These are phyloP conservation scores for Geranium brycei DNA, from an alignment of 345 rosid genomes.

Conservation along the genomic window DNA sequence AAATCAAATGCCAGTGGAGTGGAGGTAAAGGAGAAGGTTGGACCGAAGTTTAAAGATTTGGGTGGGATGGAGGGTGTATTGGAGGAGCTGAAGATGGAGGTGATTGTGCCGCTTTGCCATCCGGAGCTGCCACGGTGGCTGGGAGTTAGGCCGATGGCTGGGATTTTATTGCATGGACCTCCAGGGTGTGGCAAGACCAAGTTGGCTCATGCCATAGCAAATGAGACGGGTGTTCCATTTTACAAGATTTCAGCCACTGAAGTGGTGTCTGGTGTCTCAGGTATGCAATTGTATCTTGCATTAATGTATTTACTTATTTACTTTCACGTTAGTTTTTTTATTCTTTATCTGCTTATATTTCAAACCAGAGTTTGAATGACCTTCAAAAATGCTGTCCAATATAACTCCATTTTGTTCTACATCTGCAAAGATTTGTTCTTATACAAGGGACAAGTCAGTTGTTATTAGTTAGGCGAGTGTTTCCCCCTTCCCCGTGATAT, in stretches of 20 bases:
- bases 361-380: constrained; percentile 28
- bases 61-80: constrained; percentile 60
- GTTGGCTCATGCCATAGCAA: constrained; percentile 67
- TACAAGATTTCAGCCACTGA: constrained; percentile 70
- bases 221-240: constrained; percentile 68
- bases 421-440: too few relatives aligned
- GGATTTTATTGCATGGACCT: constrained; percentile 57
- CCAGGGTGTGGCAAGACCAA: constrained; percentile 73
- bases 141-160: constrained; percentile 49
- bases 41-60: constrained; percentile 65
- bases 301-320: constrained; percentile 23
- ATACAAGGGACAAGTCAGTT: too few relatives aligned
- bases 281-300: constrained; percentile 34
- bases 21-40: constrained; percentile 26
- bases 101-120: constrained; percentile 62
- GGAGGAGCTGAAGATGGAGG: constrained; percentile 63
- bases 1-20: neutral
- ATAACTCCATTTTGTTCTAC: too few relatives aligned
- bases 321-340: constrained; percentile 9
- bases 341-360: constrained; percentile 82
- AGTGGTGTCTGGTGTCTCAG: constrained; percentile 67
- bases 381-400: neutral
- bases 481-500: too few relatives aligned
- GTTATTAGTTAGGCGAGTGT: too few relatives aligned
- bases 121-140: constrained; percentile 43